Conservation (phyloP, 176 grass and related monocot genomes). For the Oryza australiensis region DNA sequence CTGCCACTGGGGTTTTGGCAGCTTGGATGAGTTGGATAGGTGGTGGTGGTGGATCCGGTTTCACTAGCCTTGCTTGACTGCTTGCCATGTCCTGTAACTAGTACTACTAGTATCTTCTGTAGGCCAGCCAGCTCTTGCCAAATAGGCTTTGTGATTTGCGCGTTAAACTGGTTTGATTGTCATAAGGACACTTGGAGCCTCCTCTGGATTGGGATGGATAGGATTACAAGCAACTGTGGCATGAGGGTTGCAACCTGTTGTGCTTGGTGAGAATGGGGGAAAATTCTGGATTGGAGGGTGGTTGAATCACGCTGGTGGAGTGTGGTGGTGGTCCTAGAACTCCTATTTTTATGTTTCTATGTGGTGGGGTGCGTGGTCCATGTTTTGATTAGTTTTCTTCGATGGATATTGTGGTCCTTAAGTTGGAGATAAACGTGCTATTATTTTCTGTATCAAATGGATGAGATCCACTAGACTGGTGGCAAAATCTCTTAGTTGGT, state of each 20-base stretch:
- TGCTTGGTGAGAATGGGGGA: slow-evolving; percentile 18
- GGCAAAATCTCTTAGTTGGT: neutral
- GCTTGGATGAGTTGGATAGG: slow-evolving; percentile 3
- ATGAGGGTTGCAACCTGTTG: slow-evolving; percentile 24
- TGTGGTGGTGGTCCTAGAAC: slow-evolving; percentile 45
- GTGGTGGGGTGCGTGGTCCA: slow-evolving; percentile 33
- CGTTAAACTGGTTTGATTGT: slow-evolving; percentile 3
- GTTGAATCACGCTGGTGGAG: slow-evolving; percentile 50
- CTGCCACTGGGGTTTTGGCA: neutral
- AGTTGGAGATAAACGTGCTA: slow-evolving; percentile 28
- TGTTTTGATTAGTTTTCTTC: slow-evolving; percentile 39
- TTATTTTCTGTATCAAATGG: slow-evolving; percentile 12
- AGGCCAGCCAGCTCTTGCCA: slow-evolving; percentile 22
- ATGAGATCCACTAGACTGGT: slow-evolving; percentile 20
- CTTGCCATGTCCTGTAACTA: neutral
- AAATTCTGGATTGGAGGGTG: slow-evolving; percentile 21
- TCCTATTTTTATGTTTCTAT: slow-evolving; percentile 28
- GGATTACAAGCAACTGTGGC: neutral
- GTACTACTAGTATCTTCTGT: slow-evolving; percentile 9
- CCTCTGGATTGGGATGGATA: slow-evolving; percentile 26
- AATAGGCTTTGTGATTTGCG: neutral
- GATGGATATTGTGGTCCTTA: slow-evolving; percentile 46
- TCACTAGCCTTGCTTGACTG: neutral
- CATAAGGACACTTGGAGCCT: slow-evolving; percentile 14
- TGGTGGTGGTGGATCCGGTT: neutral